Percentiles rank a stretch among this genome's conserved stretches.
These are phyloP conservation scores for Fusarium subtropicale DNA, from an alignment of 2,329 filamentous ascomycete genomes.

Conservation along the genomic window DNA sequence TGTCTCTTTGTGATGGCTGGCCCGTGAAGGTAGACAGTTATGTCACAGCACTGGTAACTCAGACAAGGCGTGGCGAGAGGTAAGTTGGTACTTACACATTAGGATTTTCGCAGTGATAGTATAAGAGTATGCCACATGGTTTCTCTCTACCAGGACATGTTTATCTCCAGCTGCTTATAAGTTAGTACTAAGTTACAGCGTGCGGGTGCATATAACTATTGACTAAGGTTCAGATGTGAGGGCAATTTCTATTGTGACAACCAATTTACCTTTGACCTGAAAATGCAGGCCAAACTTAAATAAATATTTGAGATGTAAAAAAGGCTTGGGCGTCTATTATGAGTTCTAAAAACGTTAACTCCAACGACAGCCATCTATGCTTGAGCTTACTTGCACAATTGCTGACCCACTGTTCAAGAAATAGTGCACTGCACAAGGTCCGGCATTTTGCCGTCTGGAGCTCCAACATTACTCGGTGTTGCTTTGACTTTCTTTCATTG, in stretches of 20 bases:
- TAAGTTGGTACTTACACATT: not conserved
- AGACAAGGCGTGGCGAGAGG: not conserved
- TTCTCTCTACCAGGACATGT: not conserved
- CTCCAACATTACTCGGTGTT: constrained; percentile 29
- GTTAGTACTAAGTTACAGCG: not conserved
- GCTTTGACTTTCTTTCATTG: constrained; percentile 23
- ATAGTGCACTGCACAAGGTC: constrained; percentile 24
- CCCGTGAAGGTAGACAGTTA: too few species aligned
- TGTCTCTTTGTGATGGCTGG: not conserved
- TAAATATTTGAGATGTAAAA: not conserved
- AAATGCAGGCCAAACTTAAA: not conserved
- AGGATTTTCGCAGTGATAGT: not conserved
- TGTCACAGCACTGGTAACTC: not conserved
- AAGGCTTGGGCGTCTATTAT: too few species aligned
- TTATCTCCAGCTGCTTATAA: not conserved
- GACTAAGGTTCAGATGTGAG: not conserved
- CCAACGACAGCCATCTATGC: not conserved
- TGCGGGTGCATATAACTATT: not conserved
- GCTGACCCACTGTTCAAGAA: constrained; percentile 14
- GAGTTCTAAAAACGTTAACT: not conserved
- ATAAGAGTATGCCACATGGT: not conserved
- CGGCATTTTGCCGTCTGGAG: constrained; percentile 40
- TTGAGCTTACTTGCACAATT: constrained; percentile 10
- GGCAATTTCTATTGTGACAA: not conserved
- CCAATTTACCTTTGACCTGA: not conserved